phyloP scores from a whole-genome alignment of 2,329 filamentous ascomycete genomes.

The Thelonectria olida region DNA sequence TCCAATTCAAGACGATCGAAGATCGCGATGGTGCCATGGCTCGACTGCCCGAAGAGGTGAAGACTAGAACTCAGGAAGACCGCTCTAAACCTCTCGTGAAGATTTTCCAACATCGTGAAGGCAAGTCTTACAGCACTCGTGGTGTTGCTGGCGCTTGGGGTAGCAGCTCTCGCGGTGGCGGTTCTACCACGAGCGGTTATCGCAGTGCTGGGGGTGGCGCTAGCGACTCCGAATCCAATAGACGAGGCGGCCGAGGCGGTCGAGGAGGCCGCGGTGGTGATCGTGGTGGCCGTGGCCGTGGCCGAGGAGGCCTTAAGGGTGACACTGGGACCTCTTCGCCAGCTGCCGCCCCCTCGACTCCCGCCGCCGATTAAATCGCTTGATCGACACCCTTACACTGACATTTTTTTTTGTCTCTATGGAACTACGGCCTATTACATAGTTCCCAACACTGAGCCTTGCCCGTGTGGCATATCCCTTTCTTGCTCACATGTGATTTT shows the following conservation, averaged over 20 bases:
- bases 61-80: conserved; percentile 76
- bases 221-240: conserved; percentile 70
- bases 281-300: conserved; percentile 65
- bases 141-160: conserved; percentile 76
- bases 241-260: conserved; percentile 64
- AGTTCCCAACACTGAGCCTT: conserved; percentile 26
- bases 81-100: conserved; percentile 84
- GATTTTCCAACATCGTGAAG: conserved; percentile 78
- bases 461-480: conserved; percentile 30
- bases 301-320: conserved; percentile 67
- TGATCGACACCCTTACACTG: conserved; percentile 22
- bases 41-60: conserved; percentile 78
- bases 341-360: conserved; percentile 60
- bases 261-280: conserved; percentile 68
- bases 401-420: conserved; percentile 23
- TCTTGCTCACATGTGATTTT: conserved; percentile 35
- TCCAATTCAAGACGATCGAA: conserved; percentile 81
- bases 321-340: conserved; percentile 65
- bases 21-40: conserved; percentile 84
- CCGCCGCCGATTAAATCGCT: conserved; percentile 49
- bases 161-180: conserved; percentile 70
- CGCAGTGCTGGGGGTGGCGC: conserved; percentile 83
- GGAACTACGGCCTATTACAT: conserved; percentile 26
- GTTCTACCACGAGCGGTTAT: conserved; percentile 74
- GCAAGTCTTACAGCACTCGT: conserved; percentile 63